phyloP scores from a whole-genome alignment of 306 rosid genomes.

The Carpinus fangiana region DNA sequence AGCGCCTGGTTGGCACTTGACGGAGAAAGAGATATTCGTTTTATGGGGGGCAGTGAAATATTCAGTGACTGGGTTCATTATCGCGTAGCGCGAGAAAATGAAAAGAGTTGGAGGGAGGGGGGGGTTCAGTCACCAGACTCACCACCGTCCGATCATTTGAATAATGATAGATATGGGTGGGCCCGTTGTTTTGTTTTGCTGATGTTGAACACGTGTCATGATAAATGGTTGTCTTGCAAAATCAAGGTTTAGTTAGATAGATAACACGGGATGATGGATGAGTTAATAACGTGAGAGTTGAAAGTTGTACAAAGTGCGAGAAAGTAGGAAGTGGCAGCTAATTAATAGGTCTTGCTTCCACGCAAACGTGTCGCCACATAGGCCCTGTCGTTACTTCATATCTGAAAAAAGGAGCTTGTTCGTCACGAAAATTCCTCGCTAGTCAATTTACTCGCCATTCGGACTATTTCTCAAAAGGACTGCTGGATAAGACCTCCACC shows the following conservation, averaged over 20 bases:
- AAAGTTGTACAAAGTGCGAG: neutral
- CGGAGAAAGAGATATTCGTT: neutral
- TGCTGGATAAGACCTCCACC: too few relatives aligned
- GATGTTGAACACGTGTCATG: neutral
- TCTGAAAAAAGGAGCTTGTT: too few relatives aligned
- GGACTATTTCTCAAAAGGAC: too few relatives aligned
- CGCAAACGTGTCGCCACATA: slow-evolving; percentile 55
- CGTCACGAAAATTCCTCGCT: too few relatives aligned
- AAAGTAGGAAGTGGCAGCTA: neutral
- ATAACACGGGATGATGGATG: neutral
- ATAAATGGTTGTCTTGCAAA: neutral
- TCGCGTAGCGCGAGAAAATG: neutral
- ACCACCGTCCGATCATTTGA: slow-evolving; percentile 24
- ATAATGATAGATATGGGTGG: too few relatives aligned
- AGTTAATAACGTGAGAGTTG: too few relatives aligned
- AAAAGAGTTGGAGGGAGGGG: neutral
- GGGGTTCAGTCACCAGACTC: neutral
- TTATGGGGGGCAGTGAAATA: neutral
- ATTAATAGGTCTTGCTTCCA: slow-evolving; percentile 22
- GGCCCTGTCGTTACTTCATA: neutral
- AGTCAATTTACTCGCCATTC: too few relatives aligned
- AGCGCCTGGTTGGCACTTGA: neutral
- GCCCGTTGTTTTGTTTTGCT: neutral
- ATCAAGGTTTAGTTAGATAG: neutral
- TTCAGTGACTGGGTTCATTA: neutral